Evolutionary conservation across 441 rosid genomes (phyloP), one percentile per base, ranked within the genome.

Genomic region (Syzygium syzygioides): DNA sequence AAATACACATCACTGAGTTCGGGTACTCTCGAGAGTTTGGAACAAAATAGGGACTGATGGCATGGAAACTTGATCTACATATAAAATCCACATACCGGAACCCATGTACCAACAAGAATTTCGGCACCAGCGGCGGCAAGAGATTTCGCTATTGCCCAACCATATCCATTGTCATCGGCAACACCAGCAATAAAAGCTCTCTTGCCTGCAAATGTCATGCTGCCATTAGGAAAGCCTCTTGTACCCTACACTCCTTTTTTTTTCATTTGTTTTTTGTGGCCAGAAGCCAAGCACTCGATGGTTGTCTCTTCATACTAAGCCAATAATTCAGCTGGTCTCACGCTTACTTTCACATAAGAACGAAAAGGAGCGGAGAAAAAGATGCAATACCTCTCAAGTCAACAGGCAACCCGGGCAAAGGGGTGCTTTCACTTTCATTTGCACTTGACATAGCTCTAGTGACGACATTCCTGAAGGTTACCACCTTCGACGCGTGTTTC

Each of bases 71-170:
- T 32, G 62, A 34, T 76, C 52, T 76, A 23, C 0, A 5, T 45
- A 41, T 71, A 76, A 76, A 52, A 89, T 86, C 88, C 62, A 91
- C 99, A 88, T 93, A 98, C 99, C 89, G 99, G 99, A 86, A 98
- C 99, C 99, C 99, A 98, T 76, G 99, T 98, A 59, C 99, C 99
- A 71, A 98, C 94, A 85, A 98, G 90, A 80, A 97, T 98, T 93
- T 98, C 99, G 87, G 99, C 99, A 68, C 99, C 99, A 76, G 99
- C 97, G 91, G 99, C 97, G 64, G 99, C 99, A 91, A 98, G 99
- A 90, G 99, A 95, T 90, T 98, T 97, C 19, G 99, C 99, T 66
- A 98, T 96, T 32, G 99, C 99, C 99, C 99, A 98, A 88, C 99
- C 99, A 85, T 97, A 98, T 79, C 99, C 99, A 89, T 98, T 95